Evolutionary conservation across 2,329 filamentous ascomycete genomes (phyloP).

Genomic region (Ophiostoma angusticollis): DNA sequence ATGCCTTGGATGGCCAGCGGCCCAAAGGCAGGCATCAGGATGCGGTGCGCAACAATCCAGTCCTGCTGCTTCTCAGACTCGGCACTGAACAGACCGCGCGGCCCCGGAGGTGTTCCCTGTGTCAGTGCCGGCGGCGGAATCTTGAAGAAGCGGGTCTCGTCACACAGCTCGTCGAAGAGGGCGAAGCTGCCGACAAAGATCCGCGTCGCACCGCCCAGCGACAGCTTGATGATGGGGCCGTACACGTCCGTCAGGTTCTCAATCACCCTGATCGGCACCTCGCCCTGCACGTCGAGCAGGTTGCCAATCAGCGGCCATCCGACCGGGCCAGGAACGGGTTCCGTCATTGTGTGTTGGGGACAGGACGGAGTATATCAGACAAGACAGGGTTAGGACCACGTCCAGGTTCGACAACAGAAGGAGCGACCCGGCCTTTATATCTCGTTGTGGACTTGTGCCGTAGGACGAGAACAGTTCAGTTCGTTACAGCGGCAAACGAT

Average conservation of each 20-base stretch:
- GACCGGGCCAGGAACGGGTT: constrained; percentile 19
- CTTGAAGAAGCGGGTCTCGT: constrained; percentile 15
- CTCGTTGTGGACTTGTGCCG: too few relatives aligned
- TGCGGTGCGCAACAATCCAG: constrained; percentile 54
- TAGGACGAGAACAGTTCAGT: too few relatives aligned
- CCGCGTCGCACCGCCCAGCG: neutral
- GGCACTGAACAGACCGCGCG: constrained; percentile 12
- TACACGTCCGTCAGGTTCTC: constrained; percentile 11
- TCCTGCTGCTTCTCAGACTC: constrained; percentile 34
- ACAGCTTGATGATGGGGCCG: constrained; percentile 12
- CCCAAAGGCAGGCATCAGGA: constrained; percentile 57
- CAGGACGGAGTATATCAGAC: too few relatives aligned
- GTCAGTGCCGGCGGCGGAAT: constrained; percentile 9
- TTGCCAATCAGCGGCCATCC: constrained; percentile 15
- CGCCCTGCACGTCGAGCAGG: constrained; percentile 13
- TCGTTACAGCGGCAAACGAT: too few relatives aligned
- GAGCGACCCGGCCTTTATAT: too few relatives aligned
- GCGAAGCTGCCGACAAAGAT: constrained; percentile 12
- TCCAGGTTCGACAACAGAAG: too few relatives aligned
- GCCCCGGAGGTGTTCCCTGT: neutral
- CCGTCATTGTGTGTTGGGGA: constrained; percentile 3
- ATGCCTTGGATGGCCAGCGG: constrained; percentile 54
- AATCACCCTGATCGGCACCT: constrained; percentile 10
- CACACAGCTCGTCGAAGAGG: constrained; percentile 14
- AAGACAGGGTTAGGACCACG: too few relatives aligned